Evolutionary conservation across 1,284 basidiomycete genomes (phyloP), one percentile per base, ranked within the genome.

Genomic region (Entoloma clypeatum): DNA sequence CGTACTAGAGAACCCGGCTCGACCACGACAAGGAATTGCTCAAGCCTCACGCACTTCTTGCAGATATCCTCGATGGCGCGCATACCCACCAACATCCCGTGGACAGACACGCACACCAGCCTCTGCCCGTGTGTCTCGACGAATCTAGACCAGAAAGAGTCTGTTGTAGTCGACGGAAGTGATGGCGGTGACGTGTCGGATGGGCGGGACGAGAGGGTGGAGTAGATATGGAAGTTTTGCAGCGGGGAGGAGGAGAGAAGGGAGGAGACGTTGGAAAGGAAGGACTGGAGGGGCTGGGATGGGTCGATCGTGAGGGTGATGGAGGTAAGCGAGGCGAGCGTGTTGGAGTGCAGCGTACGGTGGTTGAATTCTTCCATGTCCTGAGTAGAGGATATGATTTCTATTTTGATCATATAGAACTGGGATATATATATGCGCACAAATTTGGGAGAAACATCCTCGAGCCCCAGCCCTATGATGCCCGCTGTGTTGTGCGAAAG

Each of bases 211-310:
- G 64, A 59, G 2, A 67, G 67, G 1, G 74, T 65, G 1, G 78
- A 74, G 50, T 83, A 83, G 21, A 86, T 65, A 43, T 83, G 81
- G 49, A 88, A 75, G 14, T 57, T 53, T 50, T 77, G 68, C 3
- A 87, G 62, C 0, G 75, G 75, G 1, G 74, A 63, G 14, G 50
- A 42, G 9, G 65, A 62, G 6, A 85, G 63, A 2, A 86, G 60
- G 1, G 57, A 47, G 25, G 61, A 49, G 7, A 80, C 67, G 17
- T 71, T 55, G 3, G 49, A 38, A 18, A 67, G 67, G 75, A 77
- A 84, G 19, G 54, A 51, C 10, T 56, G 47, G 24, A 66, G 50
- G 7, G 56, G 51, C 22, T 53, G 36, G 33, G 68, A 56, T 24
- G 65, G 60, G 34, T 71, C 62, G 14, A 77, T 56, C 1, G 77